Conservation (phyloP, 192 early-diverging fungal genomes). For the Umbelopsis vinacea region DNA sequence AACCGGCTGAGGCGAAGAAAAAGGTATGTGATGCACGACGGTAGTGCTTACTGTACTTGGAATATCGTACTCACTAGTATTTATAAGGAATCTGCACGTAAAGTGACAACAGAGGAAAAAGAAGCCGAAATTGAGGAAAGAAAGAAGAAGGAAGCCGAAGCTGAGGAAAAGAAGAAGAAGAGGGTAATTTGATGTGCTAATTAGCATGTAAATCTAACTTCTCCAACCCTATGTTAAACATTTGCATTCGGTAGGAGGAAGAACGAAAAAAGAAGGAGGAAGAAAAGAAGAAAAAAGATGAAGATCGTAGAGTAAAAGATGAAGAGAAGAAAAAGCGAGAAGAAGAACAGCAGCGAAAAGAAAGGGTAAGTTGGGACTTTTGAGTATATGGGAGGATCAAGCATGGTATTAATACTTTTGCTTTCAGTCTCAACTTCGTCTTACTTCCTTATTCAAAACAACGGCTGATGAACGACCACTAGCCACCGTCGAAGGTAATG, state of each 20-base stretch:
- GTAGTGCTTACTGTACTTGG: too few species aligned
- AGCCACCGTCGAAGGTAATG: slow-evolving; percentile 32
- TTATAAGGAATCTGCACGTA: background rate
- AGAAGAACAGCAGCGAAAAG: slow-evolving; percentile 49
- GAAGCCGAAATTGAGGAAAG: slow-evolving; percentile 44
- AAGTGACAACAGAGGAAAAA: slow-evolving; percentile 34
- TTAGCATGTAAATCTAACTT: too few species aligned
- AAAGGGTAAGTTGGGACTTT: slow-evolving; percentile 39
- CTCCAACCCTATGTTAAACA: background rate
- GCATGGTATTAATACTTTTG: slow-evolving; percentile 1
- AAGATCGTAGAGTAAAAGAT: slow-evolving; percentile 39
- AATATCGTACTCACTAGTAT: background rate
- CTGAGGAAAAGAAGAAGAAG: too few species aligned
- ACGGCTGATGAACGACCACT: slow-evolving; percentile 42
- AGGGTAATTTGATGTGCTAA: too few species aligned
- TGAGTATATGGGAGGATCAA: slow-evolving; percentile 26
- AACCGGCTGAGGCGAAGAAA: background rate
- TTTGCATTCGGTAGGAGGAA: slow-evolving; percentile 13
- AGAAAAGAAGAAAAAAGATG: slow-evolving; percentile 41
- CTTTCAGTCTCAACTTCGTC: slow-evolving; percentile 27
- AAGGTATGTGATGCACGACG: background rate
- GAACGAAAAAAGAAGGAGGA: slow-evolving; percentile 30
- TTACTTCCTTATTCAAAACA: slow-evolving; percentile 43
- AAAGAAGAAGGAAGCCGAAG: slow-evolving; percentile 20
- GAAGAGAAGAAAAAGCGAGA: slow-evolving; percentile 42